Percentiles rank a stretch among this genome's conserved stretches.
Conservation (phyloP, 2,329 filamentous ascomycete genomes). For the Trichoderma sp. region DNA sequence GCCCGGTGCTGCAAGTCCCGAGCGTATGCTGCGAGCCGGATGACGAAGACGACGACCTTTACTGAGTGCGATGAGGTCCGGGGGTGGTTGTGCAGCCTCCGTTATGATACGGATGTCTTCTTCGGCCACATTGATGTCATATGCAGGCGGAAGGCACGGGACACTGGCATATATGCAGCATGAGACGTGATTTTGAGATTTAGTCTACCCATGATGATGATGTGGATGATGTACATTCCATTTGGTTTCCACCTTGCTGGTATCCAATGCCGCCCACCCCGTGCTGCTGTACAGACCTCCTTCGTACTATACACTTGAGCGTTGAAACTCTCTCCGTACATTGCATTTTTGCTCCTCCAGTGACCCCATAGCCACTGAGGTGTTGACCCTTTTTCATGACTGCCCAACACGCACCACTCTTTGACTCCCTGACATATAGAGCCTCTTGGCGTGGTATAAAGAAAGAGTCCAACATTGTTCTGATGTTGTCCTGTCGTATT, state of each 20-base stretch:
- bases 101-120: not conserved
- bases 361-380: not conserved
- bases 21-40: slow-evolving; percentile 34
- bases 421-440: not conserved
- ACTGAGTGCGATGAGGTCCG: too few species aligned
- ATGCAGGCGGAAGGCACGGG: not conserved
- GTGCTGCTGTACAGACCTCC: not conserved
- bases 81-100: too few species aligned
- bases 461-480: not conserved
- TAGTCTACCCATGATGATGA: slow-evolving; percentile 20
- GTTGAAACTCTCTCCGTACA: not conserved
- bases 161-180: not conserved
- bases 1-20: slow-evolving; percentile 27
- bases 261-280: not conserved
- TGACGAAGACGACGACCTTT: slow-evolving; percentile 28
- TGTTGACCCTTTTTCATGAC: too few species aligned
- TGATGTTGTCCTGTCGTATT: slow-evolving; percentile 18
- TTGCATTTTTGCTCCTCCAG: not conserved
- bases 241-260: not conserved
- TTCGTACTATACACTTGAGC: slow-evolving; percentile 7
- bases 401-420: too few species aligned
- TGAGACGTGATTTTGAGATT: slow-evolving; percentile 4
- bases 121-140: not conserved
- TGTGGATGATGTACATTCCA: slow-evolving; percentile 6
- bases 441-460: not conserved